Evolutionary conservation across 257 asterid genomes (phyloP).

Genomic region (Solanum lycopersicoides): DNA sequence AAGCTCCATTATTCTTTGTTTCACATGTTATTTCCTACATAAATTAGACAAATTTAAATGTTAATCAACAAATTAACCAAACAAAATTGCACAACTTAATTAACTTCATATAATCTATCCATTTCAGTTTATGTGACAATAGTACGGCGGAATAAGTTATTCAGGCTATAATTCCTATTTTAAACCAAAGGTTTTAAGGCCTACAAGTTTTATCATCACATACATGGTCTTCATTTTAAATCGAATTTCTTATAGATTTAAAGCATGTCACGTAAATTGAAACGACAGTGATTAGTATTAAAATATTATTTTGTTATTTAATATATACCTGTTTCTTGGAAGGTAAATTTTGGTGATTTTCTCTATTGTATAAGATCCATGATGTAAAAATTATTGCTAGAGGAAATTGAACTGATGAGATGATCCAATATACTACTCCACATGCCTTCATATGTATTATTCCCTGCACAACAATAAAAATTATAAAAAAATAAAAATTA

Average conservation of each 20-base stretch:
- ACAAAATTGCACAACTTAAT: neutral
- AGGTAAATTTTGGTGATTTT: neutral
- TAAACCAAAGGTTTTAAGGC: neutral
- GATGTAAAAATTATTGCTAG: conserved; percentile 52
- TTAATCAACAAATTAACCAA: neutral
- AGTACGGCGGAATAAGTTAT: neutral
- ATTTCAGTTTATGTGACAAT: neutral
- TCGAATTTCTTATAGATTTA: accelerated
- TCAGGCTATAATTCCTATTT: neutral
- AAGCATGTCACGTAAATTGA: neutral
- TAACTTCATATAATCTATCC: neutral
- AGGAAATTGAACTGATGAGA: conserved; percentile 67
- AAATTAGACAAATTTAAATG: neutral
- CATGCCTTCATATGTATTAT: conserved; percentile 49
- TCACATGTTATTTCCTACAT: conserved; percentile 30
- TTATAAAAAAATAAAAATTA: neutral
- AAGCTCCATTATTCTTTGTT: neutral
- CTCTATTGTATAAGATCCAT: conserved; percentile 34
- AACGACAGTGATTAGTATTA: no score
- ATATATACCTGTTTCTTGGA: conserved; percentile 31
- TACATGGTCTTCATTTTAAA: neutral
- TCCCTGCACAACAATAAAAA: conserved; percentile 29
- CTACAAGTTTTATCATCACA: neutral
- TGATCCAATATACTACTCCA: conserved; percentile 77
- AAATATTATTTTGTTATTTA: neutral